Conservation (phyloP, 148 eudicot species). For the Chenopodium quinoa region DNA sequence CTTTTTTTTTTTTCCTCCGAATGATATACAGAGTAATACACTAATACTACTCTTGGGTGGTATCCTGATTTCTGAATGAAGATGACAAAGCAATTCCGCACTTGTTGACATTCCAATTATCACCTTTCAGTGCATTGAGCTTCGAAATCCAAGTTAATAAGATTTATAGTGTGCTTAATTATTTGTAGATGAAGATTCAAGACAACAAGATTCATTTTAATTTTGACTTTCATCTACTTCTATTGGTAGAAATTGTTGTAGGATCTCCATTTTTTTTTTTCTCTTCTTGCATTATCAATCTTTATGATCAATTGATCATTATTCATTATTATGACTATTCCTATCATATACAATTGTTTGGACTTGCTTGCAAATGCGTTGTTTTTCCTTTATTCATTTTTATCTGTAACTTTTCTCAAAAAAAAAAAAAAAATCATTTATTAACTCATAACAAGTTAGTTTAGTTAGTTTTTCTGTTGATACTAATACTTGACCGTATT, state of each 20-base stretch:
- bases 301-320: not conserved
- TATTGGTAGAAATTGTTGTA: not conserved
- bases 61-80: not conserved
- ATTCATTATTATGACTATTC: not conserved
- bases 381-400: not conserved
- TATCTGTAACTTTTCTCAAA: too few species aligned
- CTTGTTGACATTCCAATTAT: not conserved
- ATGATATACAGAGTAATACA: not conserved
- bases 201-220: not conserved
- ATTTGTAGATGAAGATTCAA: not conserved
- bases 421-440: not conserved
- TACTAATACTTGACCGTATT: conserved; percentile 12
- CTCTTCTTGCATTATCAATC: not conserved
- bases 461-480: not conserved
- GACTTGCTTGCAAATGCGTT: not conserved
- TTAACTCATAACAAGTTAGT: not conserved
- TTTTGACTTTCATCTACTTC: not conserved
- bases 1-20: not conserved
- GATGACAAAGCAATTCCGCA: not conserved
- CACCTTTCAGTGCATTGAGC: not conserved
- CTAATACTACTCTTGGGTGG: not conserved
- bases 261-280: not conserved
- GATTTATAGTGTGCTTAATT: not conserved
- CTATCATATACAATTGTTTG: not conserved
- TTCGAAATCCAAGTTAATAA: not conserved